These are phyloP conservation scores for Hansenula lynferdii DNA, from an alignment of 1,139 yeast genomes.

Conservation along the genomic window DNA sequence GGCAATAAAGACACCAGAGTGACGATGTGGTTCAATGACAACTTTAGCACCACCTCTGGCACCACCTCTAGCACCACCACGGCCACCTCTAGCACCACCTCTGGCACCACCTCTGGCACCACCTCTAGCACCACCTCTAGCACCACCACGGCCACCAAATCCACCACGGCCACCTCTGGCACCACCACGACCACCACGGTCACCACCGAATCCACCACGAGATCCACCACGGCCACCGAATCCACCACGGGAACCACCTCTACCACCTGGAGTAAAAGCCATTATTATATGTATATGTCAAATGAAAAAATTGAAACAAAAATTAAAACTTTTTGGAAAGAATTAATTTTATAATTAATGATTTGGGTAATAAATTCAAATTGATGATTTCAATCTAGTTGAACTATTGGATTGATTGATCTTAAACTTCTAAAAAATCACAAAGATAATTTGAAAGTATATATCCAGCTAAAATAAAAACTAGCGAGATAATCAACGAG, in stretches of 20 bases:
- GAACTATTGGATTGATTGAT: too few species aligned
- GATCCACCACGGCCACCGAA: constrained; percentile 44
- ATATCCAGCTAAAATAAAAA: too few species aligned
- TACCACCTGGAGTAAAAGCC: constrained; percentile 54
- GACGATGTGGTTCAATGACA: constrained; percentile 97
- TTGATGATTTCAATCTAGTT: too few species aligned
- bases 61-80: constrained; percentile 79
- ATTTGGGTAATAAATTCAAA: too few species aligned
- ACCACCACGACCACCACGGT: constrained; percentile 52
- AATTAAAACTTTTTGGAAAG: too few species aligned
- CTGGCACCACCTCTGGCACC: constrained; percentile 63
- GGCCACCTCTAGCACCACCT: constrained; percentile 79
- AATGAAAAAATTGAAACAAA: neutral
- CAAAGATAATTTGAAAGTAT: too few species aligned
- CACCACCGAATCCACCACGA: constrained; percentile 48
- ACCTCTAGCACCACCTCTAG: constrained; percentile 57
- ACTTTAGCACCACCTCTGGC: constrained; percentile 91
- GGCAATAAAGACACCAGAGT: constrained; percentile 96
- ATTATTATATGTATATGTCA: constrained; percentile 24
- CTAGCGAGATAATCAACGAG: too few species aligned
- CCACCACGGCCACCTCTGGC: constrained; percentile 58
- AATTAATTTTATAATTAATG: neutral
- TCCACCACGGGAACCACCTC: constrained; percentile 50
- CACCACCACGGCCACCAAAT: constrained; percentile 63
- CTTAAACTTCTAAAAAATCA: too few species aligned